Base-by-base conservation (phyloP, 805 yeast species). In the Hanseniaspora taiwanica region DNA sequence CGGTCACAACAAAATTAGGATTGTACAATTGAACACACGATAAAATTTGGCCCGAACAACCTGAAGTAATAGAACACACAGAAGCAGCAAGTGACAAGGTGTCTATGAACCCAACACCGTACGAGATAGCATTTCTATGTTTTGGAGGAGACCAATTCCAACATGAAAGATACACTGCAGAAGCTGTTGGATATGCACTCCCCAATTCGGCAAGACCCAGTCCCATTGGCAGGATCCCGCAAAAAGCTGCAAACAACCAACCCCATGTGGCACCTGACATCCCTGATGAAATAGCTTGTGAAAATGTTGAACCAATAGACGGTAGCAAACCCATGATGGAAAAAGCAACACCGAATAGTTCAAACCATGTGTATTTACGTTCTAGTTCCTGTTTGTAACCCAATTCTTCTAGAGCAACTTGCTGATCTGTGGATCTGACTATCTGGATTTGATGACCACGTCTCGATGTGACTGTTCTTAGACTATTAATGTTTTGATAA, bases 341-440 rank as follows among this genome's bases (percentile, higher is more conserved):
- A 54, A 75, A 78, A 1, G 85, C 81, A 42, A 79, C 74, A 43
- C 84, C 84, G 49, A 80, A 78, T 37, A 77, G 76, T 53, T 78
- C 80, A 32, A 74, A 44, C 2, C 78, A 73, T 6, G 78, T 68
- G 52, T 76, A 80, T 21, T 69, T 69, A 56, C 89, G 70, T 38
- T 65, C 66, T 42, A 80, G 61, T 51, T 80, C 87, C 50, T 77
- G 80, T 55, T 76, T 76, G 59, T 80, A 80, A 10, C 89, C 89
- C 42, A 79, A 72, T 46, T 74, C 74, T 21, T 60, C 60, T 34
- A 58, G 44, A 5, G 43, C 43, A 13, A 40, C 19, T 21, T 40
- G 43, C 14, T 40, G 33, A n/a, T 40, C 32, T 8, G 25, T 7
- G 2, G 43, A 40, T 40, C 40, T 40, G 16, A 40, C 38, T 17